These are phyloP conservation scores for Colletotrichum australisinense DNA, from an alignment of 2,329 filamentous ascomycete genomes.

Conservation along the genomic window DNA sequence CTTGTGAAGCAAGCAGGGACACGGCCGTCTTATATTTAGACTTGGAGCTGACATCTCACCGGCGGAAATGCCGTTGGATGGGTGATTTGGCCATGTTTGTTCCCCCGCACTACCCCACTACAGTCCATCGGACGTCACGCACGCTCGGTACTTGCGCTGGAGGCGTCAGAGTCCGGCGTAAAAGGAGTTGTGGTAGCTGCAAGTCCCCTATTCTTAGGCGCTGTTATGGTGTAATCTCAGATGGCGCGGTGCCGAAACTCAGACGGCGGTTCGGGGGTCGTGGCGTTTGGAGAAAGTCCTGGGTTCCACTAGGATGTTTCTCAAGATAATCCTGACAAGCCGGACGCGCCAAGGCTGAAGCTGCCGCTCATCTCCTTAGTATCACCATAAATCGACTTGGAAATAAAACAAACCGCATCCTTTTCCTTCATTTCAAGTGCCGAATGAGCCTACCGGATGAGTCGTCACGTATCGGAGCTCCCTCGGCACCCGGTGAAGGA, in stretches of 20 bases:
- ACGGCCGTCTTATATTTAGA: background rate
- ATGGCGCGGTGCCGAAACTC: conserved; percentile 29
- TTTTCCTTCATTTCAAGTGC: background rate
- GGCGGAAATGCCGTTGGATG: conserved; percentile 4
- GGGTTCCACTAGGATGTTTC: background rate
- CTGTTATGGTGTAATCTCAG: background rate
- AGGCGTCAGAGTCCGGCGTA: conserved; percentile 15
- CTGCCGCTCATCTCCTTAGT: background rate
- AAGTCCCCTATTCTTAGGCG: background rate
- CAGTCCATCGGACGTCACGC: conserved; percentile 28
- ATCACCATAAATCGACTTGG: background rate
- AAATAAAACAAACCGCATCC: background rate
- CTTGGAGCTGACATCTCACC: background rate
- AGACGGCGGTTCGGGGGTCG: conserved; percentile 19
- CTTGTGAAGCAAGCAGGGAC: background rate
- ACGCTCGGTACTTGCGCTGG: conserved; percentile 30
- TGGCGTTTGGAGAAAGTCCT: conserved; percentile 11
- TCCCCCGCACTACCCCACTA: conserved; percentile 35
- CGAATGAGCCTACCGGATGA: background rate
- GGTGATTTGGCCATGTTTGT: conserved; percentile 17
- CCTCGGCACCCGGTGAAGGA: background rate
- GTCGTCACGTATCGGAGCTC: background rate
- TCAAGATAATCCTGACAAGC: background rate
- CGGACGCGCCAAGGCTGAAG: background rate
- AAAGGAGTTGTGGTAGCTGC: background rate